A percentile compares a stretch with the other conserved stretches of the same genome.
These are phyloP conservation scores for Penstemon newberryi DNA, from an alignment of 257 asterid species.

Conservation along the genomic window DNA sequence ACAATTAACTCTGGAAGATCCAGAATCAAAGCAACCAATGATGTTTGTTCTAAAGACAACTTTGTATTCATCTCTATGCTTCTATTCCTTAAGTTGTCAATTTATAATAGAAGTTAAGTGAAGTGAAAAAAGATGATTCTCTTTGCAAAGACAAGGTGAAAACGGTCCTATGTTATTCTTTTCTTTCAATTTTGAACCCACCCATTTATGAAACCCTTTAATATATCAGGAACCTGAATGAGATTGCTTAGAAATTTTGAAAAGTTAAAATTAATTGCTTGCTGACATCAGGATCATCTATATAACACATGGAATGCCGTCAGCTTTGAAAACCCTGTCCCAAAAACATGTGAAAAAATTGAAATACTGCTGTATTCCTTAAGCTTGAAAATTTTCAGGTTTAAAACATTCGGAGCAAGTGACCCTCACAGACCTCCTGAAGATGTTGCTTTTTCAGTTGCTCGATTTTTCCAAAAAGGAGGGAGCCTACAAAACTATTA, in stretches of 20 bases:
- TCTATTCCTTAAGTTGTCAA: no score
- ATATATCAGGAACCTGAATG: neutral
- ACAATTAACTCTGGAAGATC: no score
- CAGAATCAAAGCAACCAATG: no score
- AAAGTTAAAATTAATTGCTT: conserved; percentile 13
- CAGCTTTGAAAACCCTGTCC: neutral
- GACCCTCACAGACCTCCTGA: conserved; percentile 92
- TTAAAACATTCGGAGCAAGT: conserved; percentile 83
- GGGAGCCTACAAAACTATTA: conserved; percentile 92
- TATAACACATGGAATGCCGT: no score
- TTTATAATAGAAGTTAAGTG: no score
- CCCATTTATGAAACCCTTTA: neutral
- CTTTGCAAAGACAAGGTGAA: neutral
- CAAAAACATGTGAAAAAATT: conserved; percentile 18
- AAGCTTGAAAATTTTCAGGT: conserved; percentile 47
- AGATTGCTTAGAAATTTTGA: neutral
- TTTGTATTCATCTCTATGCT: no score
- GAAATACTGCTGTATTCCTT: conserved; percentile 7
- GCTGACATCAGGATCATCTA: conserved; percentile 6
- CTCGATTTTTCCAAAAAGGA: conserved; percentile 93
- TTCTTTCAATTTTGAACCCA: neutral
- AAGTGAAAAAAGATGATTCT: no score
- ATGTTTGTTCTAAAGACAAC: no score
- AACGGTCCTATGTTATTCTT: neutral
- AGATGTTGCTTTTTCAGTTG: conserved; percentile 89